Evolutionary conservation across 2,329 filamentous ascomycete genomes (phyloP), one percentile per base, ranked within the genome.

Genomic region (Ceratocystis diversiconidia): DNA sequence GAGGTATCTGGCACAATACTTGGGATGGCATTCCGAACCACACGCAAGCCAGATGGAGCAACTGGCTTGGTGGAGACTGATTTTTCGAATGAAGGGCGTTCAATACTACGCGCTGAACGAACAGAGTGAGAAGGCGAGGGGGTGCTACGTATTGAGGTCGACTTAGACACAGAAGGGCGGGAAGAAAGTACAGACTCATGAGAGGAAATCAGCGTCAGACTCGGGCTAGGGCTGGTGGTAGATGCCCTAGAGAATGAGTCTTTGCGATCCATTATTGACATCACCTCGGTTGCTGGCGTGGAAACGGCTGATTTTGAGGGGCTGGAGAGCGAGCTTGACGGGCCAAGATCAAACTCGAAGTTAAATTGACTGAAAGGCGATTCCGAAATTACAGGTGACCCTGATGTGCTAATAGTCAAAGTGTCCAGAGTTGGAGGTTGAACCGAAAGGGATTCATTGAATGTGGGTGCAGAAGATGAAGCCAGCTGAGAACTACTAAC

Each of bases 301-400:
- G 46, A 60, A 25, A 60, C 50, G 6, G 48, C 44, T 6, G 57
- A 48, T 22, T 46, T 61, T 5, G 30, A 30, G 5, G 61, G 22
- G 8, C 60, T 63, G 1, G 50, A 63, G 30, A 59, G 32, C 19
- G 55, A 63, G 28, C 43, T 63, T 3, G 61, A 63, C 15, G 61
- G 15, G 1, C 62, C 62, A 55, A 67, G 44, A 41, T 67, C 62
- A 57, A 67, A 67, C 32, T 67, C 66, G 32, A 67, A 67, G 5
- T 67, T 67, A 44, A 67, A 67, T 41, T 67, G 66, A 41, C 66
- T 67, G 22, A 67, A 67, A 6, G 66, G 62, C 28, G 66, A 67
- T 25, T 67, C 66, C 3, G 66, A 63, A 5, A 65, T 57, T 36
- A 65, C 30, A 1, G 66, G 66, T 2, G 66, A 64, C 2, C 19